Evolutionary conservation across 139 green algal species (phyloP), one percentile per base, ranked within the genome.

Genomic region (Protoeuglena noctilucae): DNA sequence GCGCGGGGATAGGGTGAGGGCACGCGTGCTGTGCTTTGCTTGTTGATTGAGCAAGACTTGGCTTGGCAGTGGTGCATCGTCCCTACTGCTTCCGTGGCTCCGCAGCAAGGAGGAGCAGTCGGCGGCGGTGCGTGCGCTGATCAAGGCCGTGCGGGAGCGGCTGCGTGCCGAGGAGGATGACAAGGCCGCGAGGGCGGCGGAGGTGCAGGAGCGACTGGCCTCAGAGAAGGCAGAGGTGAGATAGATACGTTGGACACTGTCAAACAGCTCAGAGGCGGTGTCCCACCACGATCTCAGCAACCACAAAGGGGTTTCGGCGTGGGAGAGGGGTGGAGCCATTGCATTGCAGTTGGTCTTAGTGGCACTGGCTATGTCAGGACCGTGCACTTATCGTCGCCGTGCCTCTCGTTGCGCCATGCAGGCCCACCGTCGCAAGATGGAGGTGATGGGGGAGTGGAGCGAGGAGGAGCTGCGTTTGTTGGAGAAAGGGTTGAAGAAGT

Each of bases 401-500:
- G 34, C 34, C 9, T 45, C 12, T n/a, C 12, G 9, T 45, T 45
- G 12, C 34, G 14, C 12, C 34, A 45, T 45, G 34, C 12, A 14
- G 34, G 9, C 14, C 9, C 14, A 45, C n/a, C n/a, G n/a, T n/a
- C n/a, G n/a, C n/a, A n/a, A n/a, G n/a, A n/a, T n/a, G n/a, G n/a
- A n/a, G 9, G 24, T 52, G 27, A 75, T 78, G 67, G 51, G 58
- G 3, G 77, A 84, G 53, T 93, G 83, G 83, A 66, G n/a, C 0
- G 69, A 79, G 22, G 81, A 93, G 49, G 84, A 95, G 67, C 65
- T 95, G 30, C 73, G 83, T 40, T 73, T 96, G 80, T 74, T 96
- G 61, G 77, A 87, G 56, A 95, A 94, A 66, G 86, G 79, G 2
- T 64, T 94, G 16, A 25, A 31, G 22, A 94, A 93, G 63, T 95